These are phyloP conservation scores for Graphilbum ipis-grandicollis DNA, from an alignment of 2,329 filamentous ascomycete genomes.

Conservation along the genomic window DNA sequence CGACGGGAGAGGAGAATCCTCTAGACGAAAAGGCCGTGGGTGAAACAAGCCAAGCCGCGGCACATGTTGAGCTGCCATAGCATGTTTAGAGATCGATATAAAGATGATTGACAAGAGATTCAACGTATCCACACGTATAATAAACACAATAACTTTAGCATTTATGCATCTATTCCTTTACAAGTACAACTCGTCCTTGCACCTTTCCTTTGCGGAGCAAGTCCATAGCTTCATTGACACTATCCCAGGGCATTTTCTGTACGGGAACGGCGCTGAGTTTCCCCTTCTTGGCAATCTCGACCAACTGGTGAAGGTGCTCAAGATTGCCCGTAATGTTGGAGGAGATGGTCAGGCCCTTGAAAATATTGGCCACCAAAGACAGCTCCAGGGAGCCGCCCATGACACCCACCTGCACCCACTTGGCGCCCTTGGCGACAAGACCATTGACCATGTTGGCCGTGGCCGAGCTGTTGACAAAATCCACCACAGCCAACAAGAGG, in stretches of 20 bases:
- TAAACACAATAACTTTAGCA: neutral
- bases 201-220: conserved; percentile 3
- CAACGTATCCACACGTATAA: neutral
- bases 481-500: conserved; percentile 3
- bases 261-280: conserved; percentile 2
- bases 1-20: too few species aligned
- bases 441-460: conserved; percentile 3
- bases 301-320: conserved; percentile 1
- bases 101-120: too few species aligned
- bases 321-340: conserved; percentile 5
- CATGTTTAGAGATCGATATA: too few species aligned
- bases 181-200: conserved; percentile 1
- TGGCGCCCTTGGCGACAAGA: conserved; percentile 4
- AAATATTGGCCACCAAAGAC: conserved; percentile 3
- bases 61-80: too few species aligned
- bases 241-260: conserved; percentile 3
- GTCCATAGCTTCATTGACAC: conserved; percentile 4
- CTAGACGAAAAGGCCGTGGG: too few species aligned
- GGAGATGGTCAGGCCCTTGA: conserved; percentile 5
- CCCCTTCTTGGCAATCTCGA: conserved; percentile 1
- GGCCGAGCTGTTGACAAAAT: conserved; percentile 5
- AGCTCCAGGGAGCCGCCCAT: conserved; percentile 5
- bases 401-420: conserved; percentile 6
- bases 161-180: conserved; percentile 3
- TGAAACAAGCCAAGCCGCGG: too few species aligned